Base-by-base conservation (phyloP, 2,329 filamentous ascomycete genomes). In the Cytospora piceicola region DNA sequence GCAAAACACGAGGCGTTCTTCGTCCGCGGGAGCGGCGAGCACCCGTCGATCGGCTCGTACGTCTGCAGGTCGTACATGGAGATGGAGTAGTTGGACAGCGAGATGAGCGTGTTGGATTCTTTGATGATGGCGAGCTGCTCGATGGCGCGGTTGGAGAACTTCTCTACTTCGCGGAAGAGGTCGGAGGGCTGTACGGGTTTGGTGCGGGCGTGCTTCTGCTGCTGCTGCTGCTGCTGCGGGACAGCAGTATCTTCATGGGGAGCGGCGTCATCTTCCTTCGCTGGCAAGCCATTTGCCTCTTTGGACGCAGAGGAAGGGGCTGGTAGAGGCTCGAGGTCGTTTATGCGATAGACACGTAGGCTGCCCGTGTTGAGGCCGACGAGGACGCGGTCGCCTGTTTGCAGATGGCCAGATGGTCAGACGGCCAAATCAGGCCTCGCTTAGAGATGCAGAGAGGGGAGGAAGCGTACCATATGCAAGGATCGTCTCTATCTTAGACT, bases 71-170 rank as follows among this genome's bases (percentile, higher is more conserved):
- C 94, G 79, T 99, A 90, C 39, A 98, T 88, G 27, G 91, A 95
- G 70, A 99, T 87, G 77, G 94, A 87, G 72, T 90, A 92, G 77
- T 96, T 96, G 69, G 94, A 96, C 63, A 99, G 83, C 20, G 94
- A 97, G 66, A 99, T 88, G 55, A 99, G 87, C 24, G 93, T 90
- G 76, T 92, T 95, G 63, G 94, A 93, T 78, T 98, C 95, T 74
- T 97, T 98, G 74, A 99, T 94, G 66, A 96, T 90, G 65, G 94
- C 94, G 20, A 99, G 87, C 81, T 99, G 94, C 73, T 97, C 94
- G 69, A 99, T 89, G 62, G 93, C 89, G 68, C 93, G 89, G 39
- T 90, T 87, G 12, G 94, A 95, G 82, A 99, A 99, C 80, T 92
- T 95, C 71, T 99, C 95, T 61, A 97, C 85, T 76, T 98, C 96